Conservation (phyloP, 2,329 filamentous ascomycete species). For the Monilinia vaccinii-corymbosi region DNA sequence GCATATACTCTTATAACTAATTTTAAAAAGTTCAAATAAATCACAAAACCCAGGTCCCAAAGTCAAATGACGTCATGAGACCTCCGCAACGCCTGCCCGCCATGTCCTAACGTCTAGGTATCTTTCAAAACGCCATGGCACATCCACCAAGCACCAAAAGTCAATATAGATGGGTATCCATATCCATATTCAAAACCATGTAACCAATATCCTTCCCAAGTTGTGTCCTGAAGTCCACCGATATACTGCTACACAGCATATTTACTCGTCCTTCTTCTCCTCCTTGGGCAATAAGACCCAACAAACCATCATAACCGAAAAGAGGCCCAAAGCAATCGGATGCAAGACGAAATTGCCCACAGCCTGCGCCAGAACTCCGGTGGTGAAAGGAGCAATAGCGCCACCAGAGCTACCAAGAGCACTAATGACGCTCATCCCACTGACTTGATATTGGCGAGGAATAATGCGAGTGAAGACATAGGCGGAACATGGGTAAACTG, state of each 20-base stretch:
- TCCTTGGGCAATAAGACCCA: slow-evolving; percentile 52
- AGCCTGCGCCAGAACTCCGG: slow-evolving; percentile 38
- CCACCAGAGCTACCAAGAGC: slow-evolving; percentile 63
- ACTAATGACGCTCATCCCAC: slow-evolving; percentile 57
- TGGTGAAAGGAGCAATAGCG: slow-evolving; percentile 48
- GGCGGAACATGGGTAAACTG: slow-evolving; percentile 67
- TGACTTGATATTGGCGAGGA: slow-evolving; percentile 49
- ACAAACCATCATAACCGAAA: slow-evolving; percentile 53
- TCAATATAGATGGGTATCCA: background rate
- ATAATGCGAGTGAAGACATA: slow-evolving; percentile 54
- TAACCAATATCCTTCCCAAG: background rate
- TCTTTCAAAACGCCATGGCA: slow-evolving; percentile 20
- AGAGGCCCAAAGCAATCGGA: slow-evolving; percentile 56
- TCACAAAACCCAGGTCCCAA: background rate
- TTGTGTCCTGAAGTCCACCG: background rate
- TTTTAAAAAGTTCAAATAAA: background rate
- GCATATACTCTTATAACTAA: too few species aligned
- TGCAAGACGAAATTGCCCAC: slow-evolving; percentile 39
- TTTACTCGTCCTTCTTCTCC: slow-evolving; percentile 51
- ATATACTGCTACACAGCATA: background rate
- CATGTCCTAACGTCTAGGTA: slow-evolving; percentile 20
- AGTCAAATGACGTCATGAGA: slow-evolving; percentile 14
- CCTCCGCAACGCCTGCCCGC: slow-evolving; percentile 14
- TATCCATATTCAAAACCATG: background rate
- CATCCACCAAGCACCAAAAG: slow-evolving; percentile 12